These are phyloP conservation scores for Aspergillus pseudoglaucus DNA, from an alignment of 2,329 filamentous ascomycete species.

Conservation along the genomic window DNA sequence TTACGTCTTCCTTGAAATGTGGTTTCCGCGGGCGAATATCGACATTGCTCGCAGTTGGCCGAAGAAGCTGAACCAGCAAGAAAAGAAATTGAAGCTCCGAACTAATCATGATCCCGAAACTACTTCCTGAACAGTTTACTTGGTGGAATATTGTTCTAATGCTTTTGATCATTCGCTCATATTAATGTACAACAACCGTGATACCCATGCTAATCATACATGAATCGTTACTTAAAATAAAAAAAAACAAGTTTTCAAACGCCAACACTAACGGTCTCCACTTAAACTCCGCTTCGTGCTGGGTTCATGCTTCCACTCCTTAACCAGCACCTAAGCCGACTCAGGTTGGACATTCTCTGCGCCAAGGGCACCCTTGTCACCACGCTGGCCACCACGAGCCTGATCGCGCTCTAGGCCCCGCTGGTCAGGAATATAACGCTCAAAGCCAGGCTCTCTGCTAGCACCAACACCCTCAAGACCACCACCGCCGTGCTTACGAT, in stretches of 20 bases:
- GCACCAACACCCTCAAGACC: slow-evolving; percentile 43
- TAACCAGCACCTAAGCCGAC: slow-evolving; percentile 21
- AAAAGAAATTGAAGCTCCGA: neutral
- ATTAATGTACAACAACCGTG: neutral
- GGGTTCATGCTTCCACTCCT: slow-evolving; percentile 23
- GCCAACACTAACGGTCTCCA: neutral
- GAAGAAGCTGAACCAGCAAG: slow-evolving; percentile 50
- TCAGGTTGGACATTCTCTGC: slow-evolving; percentile 25
- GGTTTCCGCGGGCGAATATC: slow-evolving; percentile 75
- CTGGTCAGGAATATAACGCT: slow-evolving; percentile 19
- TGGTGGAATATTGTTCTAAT: neutral
- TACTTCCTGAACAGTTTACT: slow-evolving; percentile 1
- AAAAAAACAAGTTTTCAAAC: neutral
- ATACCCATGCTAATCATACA: slow-evolving; percentile 7
- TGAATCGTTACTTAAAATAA: neutral
- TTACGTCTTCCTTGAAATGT: slow-evolving; percentile 80
- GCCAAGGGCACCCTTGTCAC: slow-evolving; percentile 23
- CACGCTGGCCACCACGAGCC: slow-evolving; percentile 11
- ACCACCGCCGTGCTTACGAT: slow-evolving; percentile 35
- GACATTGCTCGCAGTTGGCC: slow-evolving; percentile 92
- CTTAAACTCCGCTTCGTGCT: slow-evolving; percentile 16
- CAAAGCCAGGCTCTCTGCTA: slow-evolving; percentile 13
- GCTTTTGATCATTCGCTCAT: neutral
- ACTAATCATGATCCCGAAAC: slow-evolving; percentile 4
- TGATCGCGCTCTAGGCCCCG: slow-evolving; percentile 24